Percentiles rank a stretch among this genome's conserved stretches.
Evolutionary conservation across 805 yeast species (phyloP).

Genomic region (Kockiozyma suomiensis): DNA sequence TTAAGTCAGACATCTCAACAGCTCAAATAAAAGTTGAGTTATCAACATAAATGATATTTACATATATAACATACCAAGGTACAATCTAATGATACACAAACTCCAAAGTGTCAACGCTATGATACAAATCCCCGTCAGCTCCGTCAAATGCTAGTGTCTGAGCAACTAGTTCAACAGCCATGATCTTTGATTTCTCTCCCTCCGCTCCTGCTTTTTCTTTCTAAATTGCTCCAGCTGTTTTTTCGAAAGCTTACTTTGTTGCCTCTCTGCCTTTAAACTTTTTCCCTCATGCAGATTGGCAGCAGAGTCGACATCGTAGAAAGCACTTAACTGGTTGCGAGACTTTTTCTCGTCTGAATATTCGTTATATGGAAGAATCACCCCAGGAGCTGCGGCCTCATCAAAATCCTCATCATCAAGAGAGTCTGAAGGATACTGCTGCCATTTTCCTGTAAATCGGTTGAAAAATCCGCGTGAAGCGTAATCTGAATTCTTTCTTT

Average conservation of each 20-base stretch:
- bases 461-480: constrained; percentile 28
- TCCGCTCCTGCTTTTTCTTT: constrained; percentile 32
- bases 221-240: constrained; percentile 35
- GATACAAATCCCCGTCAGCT: background rate
- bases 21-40: too few species aligned
- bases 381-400: constrained; percentile 16
- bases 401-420: constrained; percentile 16
- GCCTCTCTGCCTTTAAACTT: constrained; percentile 34
- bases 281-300: constrained; percentile 27
- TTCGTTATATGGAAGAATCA: constrained; percentile 24
- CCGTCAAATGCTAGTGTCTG: background rate
- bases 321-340: constrained; percentile 22
- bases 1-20: too few species aligned
- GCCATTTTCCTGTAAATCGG: constrained; percentile 29
- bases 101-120: background rate
- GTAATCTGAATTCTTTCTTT: constrained; percentile 10
- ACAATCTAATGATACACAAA: too few species aligned
- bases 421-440: constrained; percentile 12
- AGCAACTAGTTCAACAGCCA: constrained; percentile 28
- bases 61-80: too few species aligned
- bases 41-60: too few species aligned
- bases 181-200: constrained; percentile 33
- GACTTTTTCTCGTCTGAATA: constrained; percentile 17
- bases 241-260: constrained; percentile 30
- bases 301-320: constrained; percentile 21